A percentile compares a stretch with the other conserved stretches of the same genome.
Conservation (phyloP, 345 rosid species). For the Citrus maxima region DNA sequence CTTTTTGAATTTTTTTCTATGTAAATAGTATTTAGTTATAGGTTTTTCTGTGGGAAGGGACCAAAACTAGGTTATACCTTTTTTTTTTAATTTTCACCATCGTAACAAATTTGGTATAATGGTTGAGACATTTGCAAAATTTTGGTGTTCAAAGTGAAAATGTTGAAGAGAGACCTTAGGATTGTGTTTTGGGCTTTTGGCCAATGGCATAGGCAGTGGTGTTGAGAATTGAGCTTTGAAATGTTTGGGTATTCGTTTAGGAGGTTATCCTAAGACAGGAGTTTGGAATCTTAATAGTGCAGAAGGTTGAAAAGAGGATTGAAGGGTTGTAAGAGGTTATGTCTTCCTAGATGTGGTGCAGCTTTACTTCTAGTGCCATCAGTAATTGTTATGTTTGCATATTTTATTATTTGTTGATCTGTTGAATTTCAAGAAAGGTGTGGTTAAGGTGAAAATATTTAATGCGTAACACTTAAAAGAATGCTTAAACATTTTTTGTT, state of each 20-base stretch:
- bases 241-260: neutral
- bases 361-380: neutral
- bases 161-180: neutral
- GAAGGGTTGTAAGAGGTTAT: neutral
- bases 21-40: neutral
- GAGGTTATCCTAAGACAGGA: neutral
- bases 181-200: neutral
- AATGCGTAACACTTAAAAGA: neutral
- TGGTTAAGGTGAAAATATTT: neutral
- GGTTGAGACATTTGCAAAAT: neutral
- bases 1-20: neutral
- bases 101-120: neutral
- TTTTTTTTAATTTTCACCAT: neutral
- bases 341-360: neutral
- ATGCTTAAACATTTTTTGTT: neutral
- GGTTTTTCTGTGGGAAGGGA: neutral
- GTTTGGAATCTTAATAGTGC: neutral
- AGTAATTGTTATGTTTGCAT: neutral
- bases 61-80: neutral
- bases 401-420: neutral
- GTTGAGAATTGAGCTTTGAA: neutral
- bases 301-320: neutral
- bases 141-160: neutral
- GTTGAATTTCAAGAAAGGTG: neutral
- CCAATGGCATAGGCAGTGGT: neutral